phyloP scores from a whole-genome alignment of 2,329 filamentous ascomycete species.

The Dactylellina sp. region DNA sequence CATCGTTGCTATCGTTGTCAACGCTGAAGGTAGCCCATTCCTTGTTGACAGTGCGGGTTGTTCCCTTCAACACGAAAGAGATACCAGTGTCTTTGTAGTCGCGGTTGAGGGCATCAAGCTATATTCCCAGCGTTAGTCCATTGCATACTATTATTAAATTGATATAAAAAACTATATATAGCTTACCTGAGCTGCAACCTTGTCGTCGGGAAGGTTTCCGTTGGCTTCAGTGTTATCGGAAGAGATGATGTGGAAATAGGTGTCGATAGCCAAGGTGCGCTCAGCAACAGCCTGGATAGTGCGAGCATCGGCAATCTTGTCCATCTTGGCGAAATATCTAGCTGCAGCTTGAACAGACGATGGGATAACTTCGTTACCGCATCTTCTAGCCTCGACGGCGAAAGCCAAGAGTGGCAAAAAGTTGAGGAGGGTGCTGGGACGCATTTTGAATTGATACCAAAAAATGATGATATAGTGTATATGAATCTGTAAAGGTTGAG shows the following conservation, averaged over 20 bases:
- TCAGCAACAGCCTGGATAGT: slow-evolving; percentile 21
- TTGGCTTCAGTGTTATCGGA: slow-evolving; percentile 56
- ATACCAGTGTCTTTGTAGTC: slow-evolving; percentile 66
- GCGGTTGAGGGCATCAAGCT: slow-evolving; percentile 67
- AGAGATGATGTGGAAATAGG: slow-evolving; percentile 63
- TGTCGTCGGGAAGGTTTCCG: slow-evolving; percentile 60
- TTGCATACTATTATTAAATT: not conserved
- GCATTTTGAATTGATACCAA: slow-evolving; percentile 36
- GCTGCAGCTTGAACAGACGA: slow-evolving; percentile 29
- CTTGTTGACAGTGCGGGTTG: slow-evolving; percentile 66
- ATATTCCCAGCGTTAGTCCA: slow-evolving; percentile 53
- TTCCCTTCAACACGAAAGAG: slow-evolving; percentile 65
- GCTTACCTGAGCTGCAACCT: slow-evolving; percentile 60
- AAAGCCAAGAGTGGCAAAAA: slow-evolving; percentile 46
- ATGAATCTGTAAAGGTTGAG: not conserved
- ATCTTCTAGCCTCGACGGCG: slow-evolving; percentile 34
- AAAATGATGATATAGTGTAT: not conserved
- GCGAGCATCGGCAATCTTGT: slow-evolving; percentile 47
- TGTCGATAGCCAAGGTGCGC: slow-evolving; percentile 58
- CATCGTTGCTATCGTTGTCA: slow-evolving; percentile 61
- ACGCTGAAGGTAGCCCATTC: slow-evolving; percentile 64
- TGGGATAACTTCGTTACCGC: slow-evolving; percentile 50
- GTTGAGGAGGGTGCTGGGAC: slow-evolving; percentile 26
- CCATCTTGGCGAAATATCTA: slow-evolving; percentile 41
- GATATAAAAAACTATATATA: no score